These are phyloP conservation scores for Boletus semigastroideus DNA, from an alignment of 1,284 basidiomycete species.

Conservation along the genomic window DNA sequence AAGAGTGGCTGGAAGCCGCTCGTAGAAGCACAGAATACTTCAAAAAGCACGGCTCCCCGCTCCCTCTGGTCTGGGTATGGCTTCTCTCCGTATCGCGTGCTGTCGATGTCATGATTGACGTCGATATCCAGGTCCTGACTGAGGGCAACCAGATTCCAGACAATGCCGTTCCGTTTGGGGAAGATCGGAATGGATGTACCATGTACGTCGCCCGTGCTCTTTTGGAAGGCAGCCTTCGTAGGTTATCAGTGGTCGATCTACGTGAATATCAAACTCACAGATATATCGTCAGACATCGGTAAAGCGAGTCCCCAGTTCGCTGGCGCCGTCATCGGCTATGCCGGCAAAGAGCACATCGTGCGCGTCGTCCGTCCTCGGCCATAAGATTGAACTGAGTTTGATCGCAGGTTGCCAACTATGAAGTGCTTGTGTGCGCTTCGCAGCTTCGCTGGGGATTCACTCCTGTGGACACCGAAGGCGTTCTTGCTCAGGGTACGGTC, in stretches of 20 bases:
- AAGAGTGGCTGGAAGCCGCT: conserved; percentile 30
- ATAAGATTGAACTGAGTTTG: neutral
- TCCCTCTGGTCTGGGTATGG: conserved; percentile 33
- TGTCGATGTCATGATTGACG: neutral
- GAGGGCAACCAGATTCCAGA: conserved; percentile 32
- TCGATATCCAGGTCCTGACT: conserved; percentile 25
- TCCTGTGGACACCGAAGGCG: conserved; percentile 4
- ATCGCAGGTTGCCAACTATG: conserved; percentile 27
- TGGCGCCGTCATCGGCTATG: conserved; percentile 30
- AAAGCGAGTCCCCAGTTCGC: conserved; percentile 27
- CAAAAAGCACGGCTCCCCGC: conserved; percentile 28
- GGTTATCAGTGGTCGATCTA: neutral
- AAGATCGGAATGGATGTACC: conserved; percentile 31
- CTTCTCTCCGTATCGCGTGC: neutral
- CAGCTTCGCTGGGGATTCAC: conserved; percentile 35
- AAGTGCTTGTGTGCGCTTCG: conserved; percentile 35
- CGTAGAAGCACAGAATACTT: conserved; percentile 32
- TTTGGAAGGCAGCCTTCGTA: conserved; percentile 31
- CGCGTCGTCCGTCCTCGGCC: neutral
- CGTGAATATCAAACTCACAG: neutral
- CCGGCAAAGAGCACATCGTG: conserved; percentile 32
- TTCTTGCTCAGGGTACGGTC: conserved; percentile 32
- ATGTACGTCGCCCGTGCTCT: conserved; percentile 34
- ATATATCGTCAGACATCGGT: conserved; percentile 24
- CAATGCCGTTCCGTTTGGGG: conserved; percentile 34